A percentile compares a stretch with the other conserved stretches of the same genome.
Evolutionary conservation across 169 alveolate species (phyloP).

Genomic region (Babesia bovis): DNA sequence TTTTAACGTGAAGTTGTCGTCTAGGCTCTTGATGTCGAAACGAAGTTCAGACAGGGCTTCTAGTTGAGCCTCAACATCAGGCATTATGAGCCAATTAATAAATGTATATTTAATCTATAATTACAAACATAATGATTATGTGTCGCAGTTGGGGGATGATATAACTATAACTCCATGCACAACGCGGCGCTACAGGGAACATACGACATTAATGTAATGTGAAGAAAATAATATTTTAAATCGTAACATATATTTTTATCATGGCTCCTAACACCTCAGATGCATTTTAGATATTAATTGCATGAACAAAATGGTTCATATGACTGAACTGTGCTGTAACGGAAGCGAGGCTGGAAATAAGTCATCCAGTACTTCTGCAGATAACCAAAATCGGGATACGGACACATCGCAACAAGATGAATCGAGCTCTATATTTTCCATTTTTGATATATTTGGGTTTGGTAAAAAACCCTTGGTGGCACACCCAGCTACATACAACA

Average conservation of each 20-base stretch:
- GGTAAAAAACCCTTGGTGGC: slow-evolving; percentile 35
- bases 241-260: no score
- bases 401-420: slow-evolving; percentile 1
- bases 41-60: slow-evolving; percentile 47
- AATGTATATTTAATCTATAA: not conserved
- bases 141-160: not conserved
- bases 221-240: no score
- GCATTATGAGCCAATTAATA: slow-evolving; percentile 4
- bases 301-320: slow-evolving; percentile 20
- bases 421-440: slow-evolving; percentile 12
- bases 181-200: slow-evolving; percentile 10
- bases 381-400: no score
- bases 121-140: no score
- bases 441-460: slow-evolving; percentile 56
- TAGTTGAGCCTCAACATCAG: not conserved
- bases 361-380: not conserved
- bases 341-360: not conserved
- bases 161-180: slow-evolving; percentile 6
- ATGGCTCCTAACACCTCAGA: no score
- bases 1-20: slow-evolving; percentile 19
- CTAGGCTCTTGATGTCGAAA: slow-evolving; percentile 24
- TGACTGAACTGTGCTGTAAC: slow-evolving; percentile 18
- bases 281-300: no score
- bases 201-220: no score
- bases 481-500: slow-evolving; percentile 31